Base-by-base conservation (phyloP, 305 asterid genomes). In the Fraxinus baroniana region DNA sequence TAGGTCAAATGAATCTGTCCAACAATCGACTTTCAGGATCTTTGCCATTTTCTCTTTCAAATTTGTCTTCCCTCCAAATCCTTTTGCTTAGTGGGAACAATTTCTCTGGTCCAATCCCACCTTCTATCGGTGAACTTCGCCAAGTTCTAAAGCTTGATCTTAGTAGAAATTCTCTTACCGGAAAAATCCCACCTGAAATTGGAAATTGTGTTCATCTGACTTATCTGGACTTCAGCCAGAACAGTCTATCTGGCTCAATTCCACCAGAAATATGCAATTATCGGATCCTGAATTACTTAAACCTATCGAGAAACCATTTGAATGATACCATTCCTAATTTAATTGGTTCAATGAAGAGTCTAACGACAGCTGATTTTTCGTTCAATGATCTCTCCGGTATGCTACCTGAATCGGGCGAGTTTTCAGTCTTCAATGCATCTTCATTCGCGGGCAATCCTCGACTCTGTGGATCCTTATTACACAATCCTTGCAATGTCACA, bases 281-380 rank as follows among this genome's bases (percentile, higher is more conserved):
- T 28, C 83, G 91, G 77, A 94, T 94, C 81, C 74, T 97, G 87
- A 93, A 94, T 83, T 94, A 88, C 93, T 80, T 97, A 85, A 97
- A 97, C 80, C 84, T 97, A 36, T 97, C 99, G 13, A 87, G 97
- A 83, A 97, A 97, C 88, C 94, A 91, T 72, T 85, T 97, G 60
- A 89, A 72, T 64, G 93, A 89, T 1, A 52, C 91, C 80, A 88
- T 97, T 17, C 98, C 98, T 1, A 86, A 84, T 66, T 85, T 96
- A 1, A 86, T 97, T 49, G 97, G 89, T 39, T 66, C 93, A 9
- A 87, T 97, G 97, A 94, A 90, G 76, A 97, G 99, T 87, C 97
- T 97, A 80, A 94, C 98, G 2, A 91, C 92, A 15, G 98, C 94
- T 2, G 99, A 97, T 84, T 97, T 97, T 80, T 94, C 99, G 1